Percentiles rank a stretch among this genome's conserved stretches.
Evolutionary conservation across 208 protist genomes (phyloP).

Genomic region (Trypanosoma vivax): DNA sequence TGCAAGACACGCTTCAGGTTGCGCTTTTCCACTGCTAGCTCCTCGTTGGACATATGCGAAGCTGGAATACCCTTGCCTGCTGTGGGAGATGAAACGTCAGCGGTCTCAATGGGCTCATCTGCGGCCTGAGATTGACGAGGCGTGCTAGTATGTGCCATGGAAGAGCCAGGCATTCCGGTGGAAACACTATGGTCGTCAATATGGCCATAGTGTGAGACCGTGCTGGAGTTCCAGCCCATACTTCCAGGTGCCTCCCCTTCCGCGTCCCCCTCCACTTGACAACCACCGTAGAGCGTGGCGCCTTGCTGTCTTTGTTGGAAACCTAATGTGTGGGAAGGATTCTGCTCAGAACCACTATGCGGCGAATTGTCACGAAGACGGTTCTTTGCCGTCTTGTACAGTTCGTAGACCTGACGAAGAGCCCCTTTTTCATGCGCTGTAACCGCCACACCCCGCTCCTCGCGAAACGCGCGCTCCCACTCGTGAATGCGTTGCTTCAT

Average conservation of each 20-base stretch:
- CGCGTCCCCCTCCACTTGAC: too few relatives aligned
- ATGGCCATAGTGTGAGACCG: too few relatives aligned
- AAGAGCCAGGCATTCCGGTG: too few relatives aligned
- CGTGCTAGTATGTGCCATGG: too few relatives aligned
- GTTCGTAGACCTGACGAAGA: slow-evolving; percentile 77
- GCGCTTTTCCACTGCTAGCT: slow-evolving; percentile 61
- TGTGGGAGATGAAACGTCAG: slow-evolving; percentile 10
- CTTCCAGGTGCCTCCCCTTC: too few relatives aligned
- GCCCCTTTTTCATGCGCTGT: slow-evolving; percentile 59
- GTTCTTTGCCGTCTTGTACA: slow-evolving; percentile 73
- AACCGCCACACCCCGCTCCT: slow-evolving; percentile 62
- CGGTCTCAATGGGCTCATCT: too few relatives aligned
- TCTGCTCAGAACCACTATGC: slow-evolving; percentile 6
- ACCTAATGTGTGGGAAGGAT: slow-evolving; percentile 5
- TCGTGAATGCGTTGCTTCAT: slow-evolving; percentile 88
- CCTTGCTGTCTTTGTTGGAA: background rate
- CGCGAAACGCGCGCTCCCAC: slow-evolving; percentile 69
- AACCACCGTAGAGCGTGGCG: too few relatives aligned
- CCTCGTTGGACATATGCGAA: slow-evolving; percentile 40
- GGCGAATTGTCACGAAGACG: slow-evolving; percentile 39
- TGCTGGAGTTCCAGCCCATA: too few relatives aligned
- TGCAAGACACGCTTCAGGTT: slow-evolving; percentile 72
- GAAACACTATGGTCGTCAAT: too few relatives aligned
- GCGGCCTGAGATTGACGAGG: too few relatives aligned
- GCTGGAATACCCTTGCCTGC: slow-evolving; percentile 22